Evolutionary conservation across 179 eudicot species (phyloP).

Genomic region (Silene vulgaris): DNA sequence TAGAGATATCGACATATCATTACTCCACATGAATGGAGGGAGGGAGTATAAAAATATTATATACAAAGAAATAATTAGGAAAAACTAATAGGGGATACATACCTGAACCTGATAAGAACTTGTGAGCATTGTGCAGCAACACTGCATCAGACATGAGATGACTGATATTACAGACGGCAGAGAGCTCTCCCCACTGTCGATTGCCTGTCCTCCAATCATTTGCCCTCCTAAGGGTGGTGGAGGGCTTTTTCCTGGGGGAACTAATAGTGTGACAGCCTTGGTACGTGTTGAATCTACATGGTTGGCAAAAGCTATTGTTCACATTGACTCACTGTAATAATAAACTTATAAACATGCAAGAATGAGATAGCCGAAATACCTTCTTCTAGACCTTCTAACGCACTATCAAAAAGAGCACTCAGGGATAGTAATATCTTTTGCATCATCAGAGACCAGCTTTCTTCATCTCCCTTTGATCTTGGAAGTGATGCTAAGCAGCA

Average conservation of each 20-base stretch:
- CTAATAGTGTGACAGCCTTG: conserved; percentile 45
- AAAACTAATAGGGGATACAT: neutral
- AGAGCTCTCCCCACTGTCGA: conserved; percentile 40
- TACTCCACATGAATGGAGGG: neutral
- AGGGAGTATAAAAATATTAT: neutral
- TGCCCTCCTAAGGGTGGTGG: conserved; percentile 66
- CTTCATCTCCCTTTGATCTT: conserved; percentile 75
- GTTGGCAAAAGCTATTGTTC: conserved; percentile 16
- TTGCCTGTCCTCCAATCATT: conserved; percentile 28
- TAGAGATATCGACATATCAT: neutral
- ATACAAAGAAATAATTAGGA: neutral
- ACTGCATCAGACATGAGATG: conserved; percentile 52
- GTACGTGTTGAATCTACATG: conserved; percentile 48
- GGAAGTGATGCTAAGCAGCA: conserved; percentile 79
- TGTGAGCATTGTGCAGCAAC: conserved; percentile 67
- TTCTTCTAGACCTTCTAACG: conserved; percentile 85
- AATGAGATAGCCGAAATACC: conserved; percentile 36
- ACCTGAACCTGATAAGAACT: conserved; percentile 21
- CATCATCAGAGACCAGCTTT: conserved; percentile 85
- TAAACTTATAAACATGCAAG: neutral
- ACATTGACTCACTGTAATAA: neutral
- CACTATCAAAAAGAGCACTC: conserved; percentile 53
- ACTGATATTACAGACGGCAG: conserved; percentile 45
- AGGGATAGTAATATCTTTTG: conserved; percentile 58
- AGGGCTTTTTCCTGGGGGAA: conserved; percentile 67